Conservation (phyloP, 2,329 filamentous ascomycete genomes). For the Sarocladium brachiariae region DNA sequence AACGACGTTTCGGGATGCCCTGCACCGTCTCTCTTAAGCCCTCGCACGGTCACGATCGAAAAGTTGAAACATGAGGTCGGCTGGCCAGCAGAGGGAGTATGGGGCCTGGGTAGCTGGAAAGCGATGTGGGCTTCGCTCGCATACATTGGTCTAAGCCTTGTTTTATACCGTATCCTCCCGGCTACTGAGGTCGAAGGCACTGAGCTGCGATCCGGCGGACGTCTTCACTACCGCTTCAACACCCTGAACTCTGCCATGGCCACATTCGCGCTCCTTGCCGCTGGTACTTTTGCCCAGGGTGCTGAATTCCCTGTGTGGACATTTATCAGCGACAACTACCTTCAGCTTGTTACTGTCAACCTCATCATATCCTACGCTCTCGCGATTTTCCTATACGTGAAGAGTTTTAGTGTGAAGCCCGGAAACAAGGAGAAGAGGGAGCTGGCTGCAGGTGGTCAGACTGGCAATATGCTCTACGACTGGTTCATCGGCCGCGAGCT, state of each 20-base stretch:
- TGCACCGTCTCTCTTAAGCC: conserved; percentile 69
- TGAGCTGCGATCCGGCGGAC: conserved; percentile 61
- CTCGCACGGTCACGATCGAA: conserved; percentile 62
- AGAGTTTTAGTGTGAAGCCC: conserved; percentile 75
- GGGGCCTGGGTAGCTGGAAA: conserved; percentile 62
- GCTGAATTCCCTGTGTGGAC: conserved; percentile 84
- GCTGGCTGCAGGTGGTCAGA: conserved; percentile 73
- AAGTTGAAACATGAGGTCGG: conserved; percentile 73
- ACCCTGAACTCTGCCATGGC: conserved; percentile 68
- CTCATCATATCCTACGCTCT: conserved; percentile 67
- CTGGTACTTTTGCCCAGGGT: conserved; percentile 70
- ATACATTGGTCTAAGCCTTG: conserved; percentile 71
- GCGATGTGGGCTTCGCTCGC: conserved; percentile 64
- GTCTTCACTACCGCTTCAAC: conserved; percentile 77
- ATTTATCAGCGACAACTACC: conserved; percentile 85
- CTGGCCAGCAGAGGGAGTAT: conserved; percentile 67
- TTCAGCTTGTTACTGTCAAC: conserved; percentile 78
- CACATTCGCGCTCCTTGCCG: conserved; percentile 63
- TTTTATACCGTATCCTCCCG: conserved; percentile 71
- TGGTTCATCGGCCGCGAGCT: conserved; percentile 96
- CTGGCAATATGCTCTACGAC: conserved; percentile 84
- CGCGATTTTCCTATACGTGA: conserved; percentile 72
- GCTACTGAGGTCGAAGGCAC: conserved; percentile 65
- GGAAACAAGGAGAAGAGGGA: conserved; percentile 67
- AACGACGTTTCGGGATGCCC: conserved; percentile 92